Conservation (phyloP, 2,329 filamentous ascomycete species). For the Fusarium sp. region DNA sequence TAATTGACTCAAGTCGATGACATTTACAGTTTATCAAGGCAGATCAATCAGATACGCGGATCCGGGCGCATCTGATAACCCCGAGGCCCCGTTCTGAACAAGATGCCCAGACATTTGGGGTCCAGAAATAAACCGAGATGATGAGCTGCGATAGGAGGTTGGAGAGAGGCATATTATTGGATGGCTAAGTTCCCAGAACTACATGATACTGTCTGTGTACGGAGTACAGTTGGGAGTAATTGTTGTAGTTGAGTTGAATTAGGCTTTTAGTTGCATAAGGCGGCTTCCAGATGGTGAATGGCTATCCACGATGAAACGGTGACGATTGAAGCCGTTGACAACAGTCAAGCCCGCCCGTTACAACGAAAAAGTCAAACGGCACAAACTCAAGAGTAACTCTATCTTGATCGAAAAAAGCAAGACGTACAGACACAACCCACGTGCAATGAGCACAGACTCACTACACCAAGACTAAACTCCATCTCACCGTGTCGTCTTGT, state of each 20-base stretch:
- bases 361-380: background rate
- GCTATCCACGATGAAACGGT: background rate
- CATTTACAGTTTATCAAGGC: background rate
- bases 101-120: background rate
- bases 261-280: background rate
- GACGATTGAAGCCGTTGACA: background rate
- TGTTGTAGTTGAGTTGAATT: background rate
- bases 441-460: constrained; percentile 12
- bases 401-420: constrained; percentile 1
- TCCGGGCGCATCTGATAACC: background rate
- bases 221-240: background rate
- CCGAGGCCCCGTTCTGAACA: background rate
- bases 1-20: background rate
- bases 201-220: background rate
- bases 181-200: background rate
- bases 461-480: constrained; percentile 16
- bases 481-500: background rate
- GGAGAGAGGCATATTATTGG: background rate
- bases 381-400: constrained; percentile 5
- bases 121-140: background rate
- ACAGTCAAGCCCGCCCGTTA: background rate
- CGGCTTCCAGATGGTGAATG: background rate
- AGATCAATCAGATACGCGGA: background rate
- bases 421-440: constrained; percentile 20
- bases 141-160: background rate